Conservation (phyloP, 352 stramenopile species). For the Phytopythium ostracodes region DNA sequence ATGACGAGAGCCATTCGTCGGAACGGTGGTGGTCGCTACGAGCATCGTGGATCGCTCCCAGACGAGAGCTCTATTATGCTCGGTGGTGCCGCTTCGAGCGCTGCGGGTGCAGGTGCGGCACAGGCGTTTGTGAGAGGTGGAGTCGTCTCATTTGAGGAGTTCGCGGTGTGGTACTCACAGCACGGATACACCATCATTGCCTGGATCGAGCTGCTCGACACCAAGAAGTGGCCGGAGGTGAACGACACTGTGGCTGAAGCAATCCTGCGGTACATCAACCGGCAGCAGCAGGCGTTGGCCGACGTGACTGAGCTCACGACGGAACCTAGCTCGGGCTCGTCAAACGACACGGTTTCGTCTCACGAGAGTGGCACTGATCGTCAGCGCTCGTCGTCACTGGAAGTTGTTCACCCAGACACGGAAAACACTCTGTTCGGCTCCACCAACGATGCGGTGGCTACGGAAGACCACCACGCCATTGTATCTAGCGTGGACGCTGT, state of each 20-base stretch:
- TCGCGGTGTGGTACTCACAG: constrained; percentile 82
- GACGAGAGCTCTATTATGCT: constrained; percentile 51
- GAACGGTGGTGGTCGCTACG: constrained; percentile 45
- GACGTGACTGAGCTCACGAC: constrained; percentile 32
- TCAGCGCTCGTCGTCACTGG: constrained; percentile 33
- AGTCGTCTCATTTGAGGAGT: constrained; percentile 82
- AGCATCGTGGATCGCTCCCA: constrained; percentile 69
- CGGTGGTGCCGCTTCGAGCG: constrained; percentile 44
- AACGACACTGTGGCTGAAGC: constrained; percentile 53
- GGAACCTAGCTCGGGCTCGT: constrained; percentile 48
- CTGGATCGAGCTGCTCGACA: constrained; percentile 83
- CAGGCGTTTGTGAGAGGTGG: constrained; percentile 68
- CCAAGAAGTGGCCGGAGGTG: constrained; percentile 81
- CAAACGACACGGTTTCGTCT: constrained; percentile 63
- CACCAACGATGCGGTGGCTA: constrained; percentile 13
- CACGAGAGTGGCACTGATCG: constrained; percentile 45
- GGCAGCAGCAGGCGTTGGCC: constrained; percentile 58
- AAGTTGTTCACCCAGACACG: constrained; percentile 40
- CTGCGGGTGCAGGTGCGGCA: constrained; percentile 51
- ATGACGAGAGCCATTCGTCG: constrained; percentile 17
- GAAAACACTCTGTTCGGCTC: constrained; percentile 34
- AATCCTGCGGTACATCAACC: constrained; percentile 74
- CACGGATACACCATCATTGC: constrained; percentile 80
- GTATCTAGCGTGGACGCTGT: constrained; percentile 53
- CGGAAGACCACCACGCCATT: constrained; percentile 28